Evolutionary conservation across 1,139 yeast species (phyloP).

Genomic region (Pneumocystis murina): DNA sequence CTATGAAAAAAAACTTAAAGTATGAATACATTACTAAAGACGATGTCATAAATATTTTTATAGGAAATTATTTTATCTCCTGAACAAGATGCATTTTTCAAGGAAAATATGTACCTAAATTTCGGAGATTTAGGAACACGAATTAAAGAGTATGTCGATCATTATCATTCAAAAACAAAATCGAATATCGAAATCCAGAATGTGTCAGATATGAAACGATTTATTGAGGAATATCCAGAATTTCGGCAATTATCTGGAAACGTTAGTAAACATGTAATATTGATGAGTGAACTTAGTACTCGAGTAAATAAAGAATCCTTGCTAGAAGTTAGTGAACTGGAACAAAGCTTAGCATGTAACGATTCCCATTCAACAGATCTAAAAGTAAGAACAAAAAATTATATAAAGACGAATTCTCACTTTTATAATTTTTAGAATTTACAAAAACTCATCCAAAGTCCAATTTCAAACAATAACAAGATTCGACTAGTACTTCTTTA

Average conservation of each 20-base stretch:
- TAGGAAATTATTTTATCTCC: slow-evolving; percentile 48
- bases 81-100: slow-evolving; percentile 55
- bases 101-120: slow-evolving; percentile 68
- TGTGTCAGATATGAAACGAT: slow-evolving; percentile 74
- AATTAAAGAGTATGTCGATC: slow-evolving; percentile 71
- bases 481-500: slow-evolving; percentile 55
- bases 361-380: slow-evolving; percentile 38
- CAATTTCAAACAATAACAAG: slow-evolving; percentile 30
- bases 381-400: neutral
- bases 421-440: slow-evolving; percentile 22
- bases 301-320: slow-evolving; percentile 43
- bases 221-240: slow-evolving; percentile 86
- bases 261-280: slow-evolving; percentile 83
- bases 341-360: slow-evolving; percentile 67
- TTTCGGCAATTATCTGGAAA: slow-evolving; percentile 74
- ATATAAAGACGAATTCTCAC: neutral
- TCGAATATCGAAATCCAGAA: slow-evolving; percentile 50
- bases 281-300: slow-evolving; percentile 68
- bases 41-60: slow-evolving; percentile 16
- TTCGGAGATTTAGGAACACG: slow-evolving; percentile 90
- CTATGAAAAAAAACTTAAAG: slow-evolving; percentile 18
- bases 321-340: slow-evolving; percentile 80
- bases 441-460: slow-evolving; percentile 28
- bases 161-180: slow-evolving; percentile 68
- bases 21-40: slow-evolving; percentile 18